phyloP scores from a whole-genome alignment of 148 eudicot species.

The Rhododendron kiyosumense region DNA sequence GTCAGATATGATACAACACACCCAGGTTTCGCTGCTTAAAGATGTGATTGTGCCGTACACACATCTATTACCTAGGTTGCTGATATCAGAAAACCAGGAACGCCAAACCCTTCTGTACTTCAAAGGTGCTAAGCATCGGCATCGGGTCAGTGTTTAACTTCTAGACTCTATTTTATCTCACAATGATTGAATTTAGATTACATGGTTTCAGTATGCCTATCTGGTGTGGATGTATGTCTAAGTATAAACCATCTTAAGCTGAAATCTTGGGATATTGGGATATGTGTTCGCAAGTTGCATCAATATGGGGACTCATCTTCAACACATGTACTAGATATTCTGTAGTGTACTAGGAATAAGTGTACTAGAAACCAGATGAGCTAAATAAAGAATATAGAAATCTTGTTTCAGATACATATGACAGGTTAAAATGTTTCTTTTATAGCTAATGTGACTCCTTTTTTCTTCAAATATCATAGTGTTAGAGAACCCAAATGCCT shows the following conservation, averaged over 20 bases:
- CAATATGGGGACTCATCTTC: background rate
- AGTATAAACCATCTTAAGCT: background rate
- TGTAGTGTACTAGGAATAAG: background rate
- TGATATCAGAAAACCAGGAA: constrained; percentile 52
- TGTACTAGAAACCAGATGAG: background rate
- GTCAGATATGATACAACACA: constrained; percentile 70
- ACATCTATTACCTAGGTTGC: constrained; percentile 64
- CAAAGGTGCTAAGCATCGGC: constrained; percentile 97
- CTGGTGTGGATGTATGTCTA: background rate
- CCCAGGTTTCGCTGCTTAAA: constrained; percentile 86
- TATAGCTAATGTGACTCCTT: background rate
- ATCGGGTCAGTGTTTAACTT: constrained; percentile 53
- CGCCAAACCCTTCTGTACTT: constrained; percentile 79
- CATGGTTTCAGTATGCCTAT: background rate
- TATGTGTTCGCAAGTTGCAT: background rate
- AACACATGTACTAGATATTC: background rate
- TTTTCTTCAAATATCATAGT: background rate
- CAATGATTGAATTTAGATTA: background rate
- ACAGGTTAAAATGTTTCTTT: background rate
- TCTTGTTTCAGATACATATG: background rate
- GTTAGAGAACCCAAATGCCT: background rate
- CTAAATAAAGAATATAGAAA: background rate
- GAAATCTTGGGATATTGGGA: background rate
- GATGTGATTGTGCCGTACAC: constrained; percentile 92
- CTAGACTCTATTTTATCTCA: background rate